These are phyloP conservation scores for Athelia sp. DNA, from an alignment of 1,284 basidiomycete species.

Conservation along the genomic window DNA sequence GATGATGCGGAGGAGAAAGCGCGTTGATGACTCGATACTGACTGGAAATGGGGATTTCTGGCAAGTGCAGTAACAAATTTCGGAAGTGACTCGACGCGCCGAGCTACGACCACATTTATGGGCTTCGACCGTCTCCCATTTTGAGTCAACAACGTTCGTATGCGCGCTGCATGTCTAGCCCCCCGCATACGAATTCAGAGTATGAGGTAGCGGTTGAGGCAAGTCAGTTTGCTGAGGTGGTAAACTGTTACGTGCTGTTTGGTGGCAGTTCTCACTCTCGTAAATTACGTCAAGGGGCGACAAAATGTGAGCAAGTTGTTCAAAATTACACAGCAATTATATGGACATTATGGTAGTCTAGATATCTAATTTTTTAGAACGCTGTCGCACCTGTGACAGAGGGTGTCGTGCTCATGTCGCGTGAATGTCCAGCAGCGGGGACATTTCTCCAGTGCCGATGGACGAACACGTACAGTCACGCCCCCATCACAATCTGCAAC, in stretches of 20 bases:
- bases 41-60: slow-evolving; percentile 1
- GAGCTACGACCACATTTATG: slow-evolving; percentile 19
- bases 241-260: not conserved
- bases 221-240: not conserved
- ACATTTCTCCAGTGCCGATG: slow-evolving; percentile 58
- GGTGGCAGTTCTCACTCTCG: not conserved
- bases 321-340: not conserved
- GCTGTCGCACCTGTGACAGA: slow-evolving; percentile 58
- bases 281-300: not conserved
- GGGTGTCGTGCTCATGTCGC: slow-evolving; percentile 33
- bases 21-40: not conserved
- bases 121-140: slow-evolving; percentile 17
- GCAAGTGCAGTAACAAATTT: slow-evolving; percentile 9
- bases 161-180: slow-evolving; percentile 2
- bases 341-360: not conserved
- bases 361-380: slow-evolving; percentile 18
- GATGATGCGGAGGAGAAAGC: slow-evolving; percentile 8
- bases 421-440: slow-evolving; percentile 79
- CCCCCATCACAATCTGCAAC: slow-evolving; percentile 28
- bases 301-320: not conserved
- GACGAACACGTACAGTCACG: slow-evolving; percentile 44
- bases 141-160: slow-evolving; percentile 11
- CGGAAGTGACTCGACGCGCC: slow-evolving; percentile 26
- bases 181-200: slow-evolving; percentile 9
- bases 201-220: not conserved